phyloP scores from a whole-genome alignment of 1,284 basidiomycete species.

The Leccinum subspadiceum region DNA sequence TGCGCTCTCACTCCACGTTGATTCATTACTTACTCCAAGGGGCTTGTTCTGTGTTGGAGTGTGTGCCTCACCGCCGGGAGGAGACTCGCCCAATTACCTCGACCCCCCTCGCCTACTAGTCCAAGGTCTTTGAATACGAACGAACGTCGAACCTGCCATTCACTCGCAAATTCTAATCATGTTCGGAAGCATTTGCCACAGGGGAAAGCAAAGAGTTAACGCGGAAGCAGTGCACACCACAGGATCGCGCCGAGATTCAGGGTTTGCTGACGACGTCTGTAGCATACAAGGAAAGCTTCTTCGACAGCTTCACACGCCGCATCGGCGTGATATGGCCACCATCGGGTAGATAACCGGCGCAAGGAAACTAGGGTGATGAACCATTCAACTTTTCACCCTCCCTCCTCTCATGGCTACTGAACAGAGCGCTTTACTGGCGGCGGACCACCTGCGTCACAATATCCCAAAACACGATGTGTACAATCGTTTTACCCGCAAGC shows the following conservation, averaged over 20 bases:
- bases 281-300: not conserved
- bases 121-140: not conserved
- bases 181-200: not conserved
- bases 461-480: constrained; percentile 34
- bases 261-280: not conserved
- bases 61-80: not conserved
- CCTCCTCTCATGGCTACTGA: not conserved
- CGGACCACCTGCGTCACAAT: not conserved
- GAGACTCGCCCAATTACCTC: not conserved
- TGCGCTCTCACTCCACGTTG: not conserved
- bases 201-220: not conserved
- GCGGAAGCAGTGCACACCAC: not conserved
- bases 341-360: constrained; percentile 1
- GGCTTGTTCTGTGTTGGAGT: not conserved
- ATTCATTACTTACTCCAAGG: not conserved
- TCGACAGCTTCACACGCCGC: not conserved
- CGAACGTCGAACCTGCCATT: not conserved
- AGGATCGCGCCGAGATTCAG: not conserved
- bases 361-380: not conserved
- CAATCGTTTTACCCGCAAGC: constrained; percentile 36
- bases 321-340: constrained; percentile 24
- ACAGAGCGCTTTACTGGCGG: not conserved
- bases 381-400: not conserved
- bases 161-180: not conserved
- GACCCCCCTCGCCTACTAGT: not conserved